Percentiles rank a stretch among this genome's conserved stretches.
These are phyloP conservation scores for Berberis thunbergii DNA, from an alignment of 164 flowering plant genomes.

Conservation along the genomic window DNA sequence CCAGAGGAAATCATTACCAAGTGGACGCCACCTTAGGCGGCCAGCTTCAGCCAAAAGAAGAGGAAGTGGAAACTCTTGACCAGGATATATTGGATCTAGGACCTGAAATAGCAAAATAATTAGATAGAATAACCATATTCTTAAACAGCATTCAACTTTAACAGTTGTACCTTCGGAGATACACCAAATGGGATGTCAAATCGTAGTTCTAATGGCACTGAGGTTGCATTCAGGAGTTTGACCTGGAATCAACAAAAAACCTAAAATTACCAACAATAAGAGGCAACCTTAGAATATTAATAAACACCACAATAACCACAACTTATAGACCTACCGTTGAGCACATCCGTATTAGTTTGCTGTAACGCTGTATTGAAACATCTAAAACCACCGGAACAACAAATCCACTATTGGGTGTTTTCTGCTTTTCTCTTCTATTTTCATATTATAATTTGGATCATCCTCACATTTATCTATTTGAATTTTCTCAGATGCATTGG, in stretches of 20 bases:
- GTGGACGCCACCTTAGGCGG: slow-evolving; percentile 85
- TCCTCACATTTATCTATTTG: slow-evolving; percentile 15
- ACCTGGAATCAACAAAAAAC: slow-evolving; percentile 39
- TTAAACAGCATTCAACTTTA: too few relatives aligned
- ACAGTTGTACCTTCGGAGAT: slow-evolving; percentile 63
- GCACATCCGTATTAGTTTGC: slow-evolving; percentile 72
- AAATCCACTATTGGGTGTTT: slow-evolving; percentile 28
- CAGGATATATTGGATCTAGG: slow-evolving; percentile 78
- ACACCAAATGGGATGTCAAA: slow-evolving; percentile 97
- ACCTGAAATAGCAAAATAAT: slow-evolving; percentile 35
- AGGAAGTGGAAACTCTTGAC: slow-evolving; percentile 84
- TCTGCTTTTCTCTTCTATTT: slow-evolving; percentile 20
- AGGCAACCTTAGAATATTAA: slow-evolving; percentile 2
- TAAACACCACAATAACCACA: neutral
- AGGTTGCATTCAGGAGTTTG: slow-evolving; percentile 61
- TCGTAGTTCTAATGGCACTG: slow-evolving; percentile 72
- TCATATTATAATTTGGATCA: slow-evolving; percentile 14
- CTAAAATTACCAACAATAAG: slow-evolving; percentile 1
- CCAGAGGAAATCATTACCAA: slow-evolving; percentile 74
- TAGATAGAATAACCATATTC: neutral
- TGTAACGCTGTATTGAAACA: slow-evolving; percentile 71
- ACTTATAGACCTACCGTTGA: slow-evolving; percentile 58
- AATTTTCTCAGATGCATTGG: slow-evolving; percentile 31
- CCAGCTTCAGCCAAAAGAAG: slow-evolving; percentile 92
- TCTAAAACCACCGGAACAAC: slow-evolving; percentile 89